These are phyloP conservation scores for Suillus paluster DNA, from an alignment of 768 basidiomycete species.

Conservation along the genomic window DNA sequence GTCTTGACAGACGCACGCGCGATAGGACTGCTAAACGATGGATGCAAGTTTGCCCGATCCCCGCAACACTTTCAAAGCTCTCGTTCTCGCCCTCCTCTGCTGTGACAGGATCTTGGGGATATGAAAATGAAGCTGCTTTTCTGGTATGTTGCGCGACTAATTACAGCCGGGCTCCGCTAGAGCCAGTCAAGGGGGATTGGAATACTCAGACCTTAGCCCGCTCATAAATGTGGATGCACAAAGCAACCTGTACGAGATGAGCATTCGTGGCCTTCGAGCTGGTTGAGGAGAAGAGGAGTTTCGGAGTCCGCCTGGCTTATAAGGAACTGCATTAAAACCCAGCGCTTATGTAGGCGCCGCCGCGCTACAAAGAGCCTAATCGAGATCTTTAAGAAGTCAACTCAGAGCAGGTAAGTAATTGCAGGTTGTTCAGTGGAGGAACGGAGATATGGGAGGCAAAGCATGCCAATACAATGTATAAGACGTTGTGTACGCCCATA, in stretches of 20 bases:
- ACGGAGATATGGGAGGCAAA: neutral
- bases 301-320: no score
- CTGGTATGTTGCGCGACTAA: conserved; percentile 64
- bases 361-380: no score
- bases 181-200: conserved; percentile 61
- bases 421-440: no score
- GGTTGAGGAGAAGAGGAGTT: conserved; percentile 3
- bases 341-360: no score
- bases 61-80: conserved; percentile 59
- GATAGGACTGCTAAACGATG: conserved; percentile 9
- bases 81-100: conserved; percentile 36
- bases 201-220: conserved; percentile 83
- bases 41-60: conserved; percentile 44
- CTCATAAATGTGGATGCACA: conserved; percentile 49
- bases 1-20: conserved; percentile 3
- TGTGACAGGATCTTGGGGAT: conserved; percentile 46
- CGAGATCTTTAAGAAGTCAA: no score
- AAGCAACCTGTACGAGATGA: conserved; percentile 55
- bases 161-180: conserved; percentile 63
- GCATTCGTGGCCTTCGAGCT: conserved; percentile 66
- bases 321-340: no score
- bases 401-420: no score
- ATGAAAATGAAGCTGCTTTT: conserved; percentile 45
- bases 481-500: neutral
- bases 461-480: neutral